A percentile compares a stretch with the other conserved stretches of the same genome.
Evolutionary conservation across 192 early-diverging fungal species (phyloP).

Genomic region (Backusella morwellensis): DNA sequence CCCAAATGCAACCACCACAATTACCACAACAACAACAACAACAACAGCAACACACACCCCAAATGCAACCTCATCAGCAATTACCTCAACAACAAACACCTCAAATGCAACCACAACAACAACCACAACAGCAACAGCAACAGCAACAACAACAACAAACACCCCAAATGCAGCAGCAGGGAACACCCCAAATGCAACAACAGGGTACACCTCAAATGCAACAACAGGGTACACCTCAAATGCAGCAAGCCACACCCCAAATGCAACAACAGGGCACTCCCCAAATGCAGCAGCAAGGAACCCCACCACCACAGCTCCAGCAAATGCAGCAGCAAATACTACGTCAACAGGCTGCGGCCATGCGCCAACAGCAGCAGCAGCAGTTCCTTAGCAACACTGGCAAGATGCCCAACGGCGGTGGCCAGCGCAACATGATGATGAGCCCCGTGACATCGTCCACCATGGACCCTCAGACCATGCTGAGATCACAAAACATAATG

Average conservation of each 20-base stretch:
- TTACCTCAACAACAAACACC: background rate
- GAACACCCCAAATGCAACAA: constrained; percentile 2
- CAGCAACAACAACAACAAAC: constrained; percentile 15
- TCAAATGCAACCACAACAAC: background rate
- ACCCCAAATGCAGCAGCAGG: constrained; percentile 14
- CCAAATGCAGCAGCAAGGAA: background rate
- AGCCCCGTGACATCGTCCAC: background rate
- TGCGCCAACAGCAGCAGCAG: constrained; percentile 32
- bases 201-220: constrained; percentile 7
- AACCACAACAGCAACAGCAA: background rate
- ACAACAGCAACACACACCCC: background rate
- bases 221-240: constrained; percentile 11
- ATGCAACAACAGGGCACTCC: constrained; percentile 6
- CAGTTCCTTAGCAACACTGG: constrained; percentile 5
- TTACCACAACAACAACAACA: background rate
- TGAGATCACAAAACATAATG: constrained; percentile 11
- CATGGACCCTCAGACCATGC: constrained; percentile 14
- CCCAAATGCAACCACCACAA: background rate
- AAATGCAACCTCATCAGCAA: background rate
- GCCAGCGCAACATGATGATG: constrained; percentile 13
- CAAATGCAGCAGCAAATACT: constrained; percentile 21
- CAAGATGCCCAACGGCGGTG: background rate
- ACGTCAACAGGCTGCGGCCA: constrained; percentile 21
- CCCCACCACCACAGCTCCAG: constrained; percentile 10
- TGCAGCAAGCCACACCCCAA: background rate